These are phyloP conservation scores for Aspergillus ochraceoroseus DNA, from an alignment of 2,329 filamentous ascomycete genomes.

Conservation along the genomic window DNA sequence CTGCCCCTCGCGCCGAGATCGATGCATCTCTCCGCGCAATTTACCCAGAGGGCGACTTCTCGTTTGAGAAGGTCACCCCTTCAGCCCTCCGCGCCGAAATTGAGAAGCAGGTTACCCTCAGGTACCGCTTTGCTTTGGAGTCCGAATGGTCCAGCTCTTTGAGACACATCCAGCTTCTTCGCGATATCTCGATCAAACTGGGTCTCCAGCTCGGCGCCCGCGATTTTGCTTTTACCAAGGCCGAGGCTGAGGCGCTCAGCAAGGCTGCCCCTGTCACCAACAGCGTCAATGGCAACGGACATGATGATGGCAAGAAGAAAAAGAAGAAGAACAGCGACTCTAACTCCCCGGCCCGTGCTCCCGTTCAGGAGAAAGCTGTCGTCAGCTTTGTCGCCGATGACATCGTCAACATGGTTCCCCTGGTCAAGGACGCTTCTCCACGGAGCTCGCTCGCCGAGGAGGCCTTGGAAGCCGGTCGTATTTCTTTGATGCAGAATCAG, in stretches of 20 bases:
- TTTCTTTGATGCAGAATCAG: conserved; percentile 93
- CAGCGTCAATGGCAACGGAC: conserved; percentile 31
- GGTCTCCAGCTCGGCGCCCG: conserved; percentile 82
- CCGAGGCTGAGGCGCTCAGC: conserved; percentile 26
- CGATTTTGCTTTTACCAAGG: conserved; percentile 63
- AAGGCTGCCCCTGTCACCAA: conserved; percentile 38
- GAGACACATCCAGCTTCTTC: conserved; percentile 76
- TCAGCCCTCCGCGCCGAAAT: conserved; percentile 65
- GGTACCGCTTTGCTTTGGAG: conserved; percentile 72
- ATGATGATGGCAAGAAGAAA: conserved; percentile 52
- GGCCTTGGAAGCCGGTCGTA: conserved; percentile 88
- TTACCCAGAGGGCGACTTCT: conserved; percentile 76
- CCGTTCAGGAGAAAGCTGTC: conserved; percentile 45
- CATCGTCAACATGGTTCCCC: conserved; percentile 84
- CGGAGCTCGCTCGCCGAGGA: conserved; percentile 90
- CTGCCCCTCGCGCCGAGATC: conserved; percentile 70
- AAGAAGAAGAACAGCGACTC: conserved; percentile 54
- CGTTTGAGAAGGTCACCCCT: conserved; percentile 74
- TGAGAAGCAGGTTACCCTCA: conserved; percentile 62
- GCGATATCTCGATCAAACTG: conserved; percentile 82
- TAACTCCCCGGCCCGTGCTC: conserved; percentile 43
- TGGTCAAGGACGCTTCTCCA: conserved; percentile 90
- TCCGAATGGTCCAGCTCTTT: conserved; percentile 62
- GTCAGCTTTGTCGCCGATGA: conserved; percentile 77
- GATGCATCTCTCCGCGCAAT: conserved; percentile 68